Evolutionary conservation across 257 asterid species (phyloP).

Genomic region (Nicotiana sylvestris): DNA sequence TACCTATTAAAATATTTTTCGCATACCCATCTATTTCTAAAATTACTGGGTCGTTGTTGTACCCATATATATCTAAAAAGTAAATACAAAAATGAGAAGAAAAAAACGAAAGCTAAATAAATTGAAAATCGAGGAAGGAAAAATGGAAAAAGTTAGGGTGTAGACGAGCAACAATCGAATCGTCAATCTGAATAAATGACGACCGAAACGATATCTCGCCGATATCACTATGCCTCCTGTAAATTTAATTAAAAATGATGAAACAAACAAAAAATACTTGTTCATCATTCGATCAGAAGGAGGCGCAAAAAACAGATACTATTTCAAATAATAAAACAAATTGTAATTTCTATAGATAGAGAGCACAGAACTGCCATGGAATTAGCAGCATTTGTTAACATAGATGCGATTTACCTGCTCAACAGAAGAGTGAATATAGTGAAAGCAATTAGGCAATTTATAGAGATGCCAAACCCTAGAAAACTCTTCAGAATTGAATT

Average conservation of each 20-base stretch:
- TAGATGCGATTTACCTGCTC: too few species aligned
- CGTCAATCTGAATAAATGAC: slow-evolving; percentile 56
- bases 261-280: slow-evolving; percentile 30
- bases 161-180: slow-evolving; percentile 95
- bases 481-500: too few species aligned
- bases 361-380: too few species aligned
- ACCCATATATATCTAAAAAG: too few species aligned
- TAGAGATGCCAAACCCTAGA: background rate
- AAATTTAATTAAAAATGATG: slow-evolving; percentile 20
- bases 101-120: too few species aligned
- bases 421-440: too few species aligned
- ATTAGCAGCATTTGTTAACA: too few species aligned
- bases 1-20: too few species aligned
- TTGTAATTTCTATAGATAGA: background rate
- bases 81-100: too few species aligned
- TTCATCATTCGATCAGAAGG: slow-evolving; percentile 28
- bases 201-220: slow-evolving; percentile 97
- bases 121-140: too few species aligned
- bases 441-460: background rate
- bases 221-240: slow-evolving; percentile 50
- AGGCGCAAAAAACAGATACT: background rate
- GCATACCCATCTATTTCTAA: too few species aligned
- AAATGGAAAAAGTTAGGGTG: slow-evolving; percentile 14
- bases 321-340: background rate
- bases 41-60: too few species aligned